phyloP scores from a whole-genome alignment of 2,329 filamentous ascomycete species.

The Epicoccum sorghinum region DNA sequence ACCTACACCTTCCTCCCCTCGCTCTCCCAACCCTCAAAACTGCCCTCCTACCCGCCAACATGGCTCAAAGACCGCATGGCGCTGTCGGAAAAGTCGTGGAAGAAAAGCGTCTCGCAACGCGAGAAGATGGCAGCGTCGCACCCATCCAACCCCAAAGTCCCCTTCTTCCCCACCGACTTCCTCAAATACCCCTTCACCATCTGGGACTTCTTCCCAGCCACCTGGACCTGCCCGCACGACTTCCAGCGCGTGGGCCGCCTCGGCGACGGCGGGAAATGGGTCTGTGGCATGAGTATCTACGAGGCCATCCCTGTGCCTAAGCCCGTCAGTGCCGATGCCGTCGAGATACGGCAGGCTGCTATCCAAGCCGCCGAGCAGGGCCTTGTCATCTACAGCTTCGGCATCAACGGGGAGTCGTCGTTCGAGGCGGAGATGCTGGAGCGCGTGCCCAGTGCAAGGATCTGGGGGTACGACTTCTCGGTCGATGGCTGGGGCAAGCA shows the following conservation, averaged over 20 bases:
- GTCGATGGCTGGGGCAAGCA: slow-evolving; percentile 40
- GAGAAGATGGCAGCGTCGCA: slow-evolving; percentile 35
- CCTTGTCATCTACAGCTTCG: slow-evolving; percentile 42
- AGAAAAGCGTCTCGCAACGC: slow-evolving; percentile 36
- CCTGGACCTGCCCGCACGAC: slow-evolving; percentile 43
- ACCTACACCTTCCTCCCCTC: slow-evolving; percentile 34
- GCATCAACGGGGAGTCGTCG: slow-evolving; percentile 43
- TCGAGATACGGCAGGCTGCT: slow-evolving; percentile 21
- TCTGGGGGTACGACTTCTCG: slow-evolving; percentile 44
- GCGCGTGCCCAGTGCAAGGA: slow-evolving; percentile 37
- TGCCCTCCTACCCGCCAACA: slow-evolving; percentile 26
- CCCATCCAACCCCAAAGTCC: slow-evolving; percentile 37
- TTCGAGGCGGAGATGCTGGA: slow-evolving; percentile 45
- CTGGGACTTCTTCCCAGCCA: slow-evolving; percentile 44
- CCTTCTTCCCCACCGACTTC: slow-evolving; percentile 40
- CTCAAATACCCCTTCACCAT: slow-evolving; percentile 40
- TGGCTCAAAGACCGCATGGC: slow-evolving; percentile 37
- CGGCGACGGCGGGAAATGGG: slow-evolving; percentile 45
- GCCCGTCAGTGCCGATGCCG: slow-evolving; percentile 15
- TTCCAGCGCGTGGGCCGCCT: slow-evolving; percentile 41
- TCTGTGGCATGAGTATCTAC: slow-evolving; percentile 44
- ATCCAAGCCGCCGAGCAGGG: slow-evolving; percentile 25
- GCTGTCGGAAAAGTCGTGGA: slow-evolving; percentile 40
- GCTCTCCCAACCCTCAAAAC: slow-evolving; percentile 19
- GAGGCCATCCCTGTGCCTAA: slow-evolving; percentile 31